phyloP scores from a whole-genome alignment of 1,284 basidiomycete genomes.

The Marasmius fiardii region DNA sequence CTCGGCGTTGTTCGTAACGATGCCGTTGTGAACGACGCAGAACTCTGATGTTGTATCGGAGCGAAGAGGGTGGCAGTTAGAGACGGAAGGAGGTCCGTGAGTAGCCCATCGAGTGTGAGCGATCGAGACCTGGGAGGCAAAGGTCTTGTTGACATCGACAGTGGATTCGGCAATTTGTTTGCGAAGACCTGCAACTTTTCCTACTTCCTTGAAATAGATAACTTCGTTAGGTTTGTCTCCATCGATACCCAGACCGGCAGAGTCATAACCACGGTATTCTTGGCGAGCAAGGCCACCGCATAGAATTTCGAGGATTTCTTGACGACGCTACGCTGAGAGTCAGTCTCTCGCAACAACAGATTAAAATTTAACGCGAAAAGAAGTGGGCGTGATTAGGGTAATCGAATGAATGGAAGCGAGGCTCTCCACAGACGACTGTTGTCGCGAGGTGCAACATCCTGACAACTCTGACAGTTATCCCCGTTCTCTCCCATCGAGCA shows the following conservation, averaged over 20 bases:
- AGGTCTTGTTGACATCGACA: constrained; percentile 81
- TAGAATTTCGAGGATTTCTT: constrained; percentile 90
- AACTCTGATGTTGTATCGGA: constrained; percentile 86
- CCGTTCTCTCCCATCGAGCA: too few relatives aligned
- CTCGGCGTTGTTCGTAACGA: constrained; percentile 93
- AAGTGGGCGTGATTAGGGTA: neutral
- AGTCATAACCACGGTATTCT: constrained; percentile 99
- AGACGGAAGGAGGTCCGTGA: constrained; percentile 87
- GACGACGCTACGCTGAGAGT: constrained; percentile 66
- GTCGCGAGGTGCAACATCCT: neutral
- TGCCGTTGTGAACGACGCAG: constrained; percentile 97
- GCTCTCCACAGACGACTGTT: neutral
- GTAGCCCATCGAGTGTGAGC: constrained; percentile 99
- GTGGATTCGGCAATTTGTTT: constrained; percentile 83
- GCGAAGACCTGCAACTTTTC: constrained; percentile 94
- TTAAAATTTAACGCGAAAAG: constrained; percentile 3
- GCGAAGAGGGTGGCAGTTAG: constrained; percentile 96
- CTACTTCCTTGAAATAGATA: constrained; percentile 96
- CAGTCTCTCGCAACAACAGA: constrained; percentile 6
- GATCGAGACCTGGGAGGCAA: constrained; percentile 91
- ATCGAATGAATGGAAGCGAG: neutral
- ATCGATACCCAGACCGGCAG: constrained; percentile 93
- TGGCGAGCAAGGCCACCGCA: constrained; percentile 91
- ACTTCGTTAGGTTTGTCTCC: constrained; percentile 83
- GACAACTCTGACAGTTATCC: too few relatives aligned